phyloP scores from a whole-genome alignment of 345 rosid species.

The Linum tenue region DNA sequence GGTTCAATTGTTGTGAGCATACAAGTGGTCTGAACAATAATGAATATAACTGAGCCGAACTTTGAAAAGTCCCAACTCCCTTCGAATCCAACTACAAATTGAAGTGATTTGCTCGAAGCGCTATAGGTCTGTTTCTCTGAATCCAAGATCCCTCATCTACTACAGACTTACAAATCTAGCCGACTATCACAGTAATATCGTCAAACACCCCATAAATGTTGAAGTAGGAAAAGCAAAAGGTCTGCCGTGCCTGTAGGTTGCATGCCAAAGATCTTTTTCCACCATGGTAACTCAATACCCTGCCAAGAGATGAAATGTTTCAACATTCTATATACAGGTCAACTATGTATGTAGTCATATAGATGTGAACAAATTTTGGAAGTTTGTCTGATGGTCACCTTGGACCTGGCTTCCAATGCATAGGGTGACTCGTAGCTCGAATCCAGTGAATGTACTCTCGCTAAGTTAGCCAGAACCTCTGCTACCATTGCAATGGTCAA shows the following conservation, averaged over 20 bases:
- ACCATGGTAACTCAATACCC: constrained; percentile 73
- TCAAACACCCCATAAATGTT: no score
- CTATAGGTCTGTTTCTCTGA: background rate
- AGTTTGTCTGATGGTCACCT: constrained; percentile 29
- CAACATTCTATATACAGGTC: background rate
- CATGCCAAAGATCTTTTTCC: constrained; percentile 81
- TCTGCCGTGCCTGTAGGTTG: constrained; percentile 51
- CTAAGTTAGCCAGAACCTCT: constrained; percentile 71
- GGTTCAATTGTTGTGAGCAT: no score
- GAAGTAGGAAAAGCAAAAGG: background rate
- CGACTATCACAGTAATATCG: constrained; percentile 72
- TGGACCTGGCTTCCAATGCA: constrained; percentile 63
- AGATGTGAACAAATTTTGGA: background rate
- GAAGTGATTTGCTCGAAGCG: no score
- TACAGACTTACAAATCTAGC: no score
- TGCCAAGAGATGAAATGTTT: constrained; percentile 11
- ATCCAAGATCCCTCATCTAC: background rate
- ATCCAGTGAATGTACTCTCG: constrained; percentile 55
- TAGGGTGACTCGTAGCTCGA: constrained; percentile 68
- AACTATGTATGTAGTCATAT: background rate
- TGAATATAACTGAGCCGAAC: no score
- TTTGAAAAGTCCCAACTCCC: constrained; percentile 32
- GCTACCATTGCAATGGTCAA: constrained; percentile 36
- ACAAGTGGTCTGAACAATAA: no score
- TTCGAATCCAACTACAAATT: constrained; percentile 22